Percentiles rank a stretch among this genome's conserved stretches.
phyloP scores from a whole-genome alignment of 73 alveolate species.

The Tetrahymena borealis region DNA sequence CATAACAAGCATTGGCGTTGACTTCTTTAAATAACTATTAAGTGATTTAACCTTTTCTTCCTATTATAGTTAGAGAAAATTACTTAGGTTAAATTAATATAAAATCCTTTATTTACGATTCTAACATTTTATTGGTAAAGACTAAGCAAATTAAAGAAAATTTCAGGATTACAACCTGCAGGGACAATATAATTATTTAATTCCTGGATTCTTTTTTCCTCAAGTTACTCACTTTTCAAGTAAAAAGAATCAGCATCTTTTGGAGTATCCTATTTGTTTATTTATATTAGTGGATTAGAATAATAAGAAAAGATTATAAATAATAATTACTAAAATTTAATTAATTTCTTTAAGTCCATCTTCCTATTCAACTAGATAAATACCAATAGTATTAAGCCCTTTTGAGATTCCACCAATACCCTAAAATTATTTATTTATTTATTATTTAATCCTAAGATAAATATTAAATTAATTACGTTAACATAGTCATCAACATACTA shows the following conservation, averaged over 20 bases:
- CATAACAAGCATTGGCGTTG: not conserved
- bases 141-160: not conserved
- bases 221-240: not conserved
- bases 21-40: not conserved
- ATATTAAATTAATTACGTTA: not conserved
- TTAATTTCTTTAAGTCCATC: not conserved
- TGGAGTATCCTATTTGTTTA: not conserved
- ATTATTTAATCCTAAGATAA: not conserved
- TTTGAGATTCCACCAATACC: not conserved
- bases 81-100: not conserved
- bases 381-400: not conserved
- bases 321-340: not conserved
- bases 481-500: not conserved
- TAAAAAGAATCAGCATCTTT: not conserved
- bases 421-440: not conserved
- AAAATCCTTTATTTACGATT: not conserved
- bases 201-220: not conserved
- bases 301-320: too few relatives aligned
- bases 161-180: not conserved
- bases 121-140: not conserved
- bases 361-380: not conserved
- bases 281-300: too few relatives aligned
- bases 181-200: not conserved
- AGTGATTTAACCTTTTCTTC: not conserved
- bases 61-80: not conserved